A percentile compares a stretch with the other conserved stretches of the same genome.
Evolutionary conservation across 306 rosid genomes (phyloP).

Genomic region (Malus orientalis): DNA sequence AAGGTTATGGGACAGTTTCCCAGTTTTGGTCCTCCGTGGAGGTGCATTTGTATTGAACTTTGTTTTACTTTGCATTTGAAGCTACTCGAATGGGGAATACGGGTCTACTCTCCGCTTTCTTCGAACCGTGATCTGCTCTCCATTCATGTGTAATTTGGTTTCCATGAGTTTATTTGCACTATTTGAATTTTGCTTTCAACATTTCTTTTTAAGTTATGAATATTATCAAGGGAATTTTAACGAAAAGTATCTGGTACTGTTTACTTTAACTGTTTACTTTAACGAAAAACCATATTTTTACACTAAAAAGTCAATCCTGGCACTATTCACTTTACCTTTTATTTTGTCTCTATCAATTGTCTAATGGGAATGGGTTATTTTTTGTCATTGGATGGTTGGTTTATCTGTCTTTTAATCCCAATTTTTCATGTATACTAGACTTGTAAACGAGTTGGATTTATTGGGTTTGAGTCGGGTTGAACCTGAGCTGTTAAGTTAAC

Average conservation of each 20-base stretch:
- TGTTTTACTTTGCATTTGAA: not conserved
- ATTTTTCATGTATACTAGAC: too few relatives aligned
- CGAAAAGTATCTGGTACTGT: too few relatives aligned
- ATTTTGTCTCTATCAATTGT: not conserved
- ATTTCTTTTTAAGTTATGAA: not conserved
- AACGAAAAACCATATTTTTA: too few relatives aligned
- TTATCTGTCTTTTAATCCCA: not conserved
- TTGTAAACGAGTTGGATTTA: too few relatives aligned
- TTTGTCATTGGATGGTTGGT: not conserved
- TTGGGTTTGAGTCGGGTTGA: too few relatives aligned
- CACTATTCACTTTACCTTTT: too few relatives aligned
- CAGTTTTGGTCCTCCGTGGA: constrained; percentile 5
- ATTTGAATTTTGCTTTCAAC: not conserved
- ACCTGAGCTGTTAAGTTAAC: too few relatives aligned
- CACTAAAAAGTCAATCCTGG: too few relatives aligned
- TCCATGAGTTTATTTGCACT: not conserved
- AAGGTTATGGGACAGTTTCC: constrained; percentile 13
- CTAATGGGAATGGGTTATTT: not conserved
- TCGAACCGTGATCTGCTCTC: not conserved
- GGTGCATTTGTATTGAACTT: not conserved
- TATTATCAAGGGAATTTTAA: not conserved
- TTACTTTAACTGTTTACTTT: too few relatives aligned
- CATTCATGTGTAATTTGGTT: not conserved
- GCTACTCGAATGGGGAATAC: not conserved
- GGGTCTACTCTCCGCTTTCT: not conserved